Conservation (phyloP, 2,329 filamentous ascomycete genomes). For the Didymosphaeria variabile region DNA sequence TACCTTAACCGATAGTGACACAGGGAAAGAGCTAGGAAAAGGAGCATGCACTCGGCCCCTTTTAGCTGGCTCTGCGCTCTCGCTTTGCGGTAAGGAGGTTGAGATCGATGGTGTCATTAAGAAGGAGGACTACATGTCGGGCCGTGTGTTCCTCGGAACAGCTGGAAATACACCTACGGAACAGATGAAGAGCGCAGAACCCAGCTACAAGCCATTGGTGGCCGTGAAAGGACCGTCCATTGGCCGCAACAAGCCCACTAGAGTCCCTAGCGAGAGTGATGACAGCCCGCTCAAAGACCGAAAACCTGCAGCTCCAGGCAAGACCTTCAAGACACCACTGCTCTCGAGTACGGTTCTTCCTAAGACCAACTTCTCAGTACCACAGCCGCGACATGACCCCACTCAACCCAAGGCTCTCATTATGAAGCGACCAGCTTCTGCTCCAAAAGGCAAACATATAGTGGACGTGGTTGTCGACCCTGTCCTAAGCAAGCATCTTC, state of each 20-base stretch:
- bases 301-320: slow-evolving; percentile 52
- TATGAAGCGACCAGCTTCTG: slow-evolving; percentile 68
- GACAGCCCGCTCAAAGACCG: slow-evolving; percentile 50
- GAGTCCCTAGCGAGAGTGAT: slow-evolving; percentile 26
- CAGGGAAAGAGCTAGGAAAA: slow-evolving; percentile 70
- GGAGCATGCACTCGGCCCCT: slow-evolving; percentile 64
- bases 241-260: slow-evolving; percentile 36
- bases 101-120: slow-evolving; percentile 71
- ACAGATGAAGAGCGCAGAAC: slow-evolving; percentile 25
- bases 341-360: slow-evolving; percentile 62
- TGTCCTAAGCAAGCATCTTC: slow-evolving; percentile 67
- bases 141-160: slow-evolving; percentile 55
- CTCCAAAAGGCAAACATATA: slow-evolving; percentile 69
- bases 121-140: slow-evolving; percentile 66
- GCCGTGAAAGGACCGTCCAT: background rate
- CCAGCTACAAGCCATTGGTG: slow-evolving; percentile 27
- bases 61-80: slow-evolving; percentile 67
- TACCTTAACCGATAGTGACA: slow-evolving; percentile 66
- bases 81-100: slow-evolving; percentile 72
- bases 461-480: slow-evolving; percentile 80
- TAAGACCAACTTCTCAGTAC: slow-evolving; percentile 56
- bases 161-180: slow-evolving; percentile 29
- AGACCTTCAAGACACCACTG: slow-evolving; percentile 70
- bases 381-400: slow-evolving; percentile 72
- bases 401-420: slow-evolving; percentile 67